phyloP scores from a whole-genome alignment of 225 moss, liverwort and hornwort genomes.

The Climacium dendroides region DNA sequence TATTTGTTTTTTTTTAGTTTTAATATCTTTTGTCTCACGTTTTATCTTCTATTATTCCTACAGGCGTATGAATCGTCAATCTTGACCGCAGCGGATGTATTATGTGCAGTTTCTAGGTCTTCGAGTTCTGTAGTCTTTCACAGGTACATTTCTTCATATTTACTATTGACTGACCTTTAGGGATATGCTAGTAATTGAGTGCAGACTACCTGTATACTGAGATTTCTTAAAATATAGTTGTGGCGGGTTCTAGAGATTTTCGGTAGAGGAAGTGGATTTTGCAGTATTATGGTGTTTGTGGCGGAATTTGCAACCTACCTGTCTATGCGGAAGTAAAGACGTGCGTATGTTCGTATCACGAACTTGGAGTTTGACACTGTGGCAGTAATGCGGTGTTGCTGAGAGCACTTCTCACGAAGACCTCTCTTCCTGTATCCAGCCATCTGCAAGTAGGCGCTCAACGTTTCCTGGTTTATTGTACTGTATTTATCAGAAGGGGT shows the following conservation, averaged over 20 bases:
- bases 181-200: not conserved
- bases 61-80: slow-evolving; percentile 81
- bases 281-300: not conserved
- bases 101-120: slow-evolving; percentile 76
- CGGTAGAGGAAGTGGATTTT: not conserved
- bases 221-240: not conserved
- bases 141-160: slow-evolving; percentile 27
- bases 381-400: slow-evolving; percentile 74
- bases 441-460: slow-evolving; percentile 67
- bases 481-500: not conserved
- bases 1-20: not conserved
- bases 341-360: not conserved
- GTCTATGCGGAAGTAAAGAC: not conserved
- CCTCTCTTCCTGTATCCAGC: slow-evolving; percentile 48
- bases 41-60: not conserved
- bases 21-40: not conserved
- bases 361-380: slow-evolving; percentile 17
- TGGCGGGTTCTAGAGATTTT: not conserved
- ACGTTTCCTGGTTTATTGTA: not conserved
- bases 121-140: slow-evolving; percentile 72
- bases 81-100: slow-evolving; percentile 66
- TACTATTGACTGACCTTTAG: not conserved
- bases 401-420: slow-evolving; percentile 72
- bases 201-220: not conserved
- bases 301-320: not conserved